Percentiles rank a stretch among this genome's conserved stretches.
Evolutionary conservation across 495 filamentous ascomycete species (phyloP).

Genomic region (Trichoderma orchidacearum): DNA sequence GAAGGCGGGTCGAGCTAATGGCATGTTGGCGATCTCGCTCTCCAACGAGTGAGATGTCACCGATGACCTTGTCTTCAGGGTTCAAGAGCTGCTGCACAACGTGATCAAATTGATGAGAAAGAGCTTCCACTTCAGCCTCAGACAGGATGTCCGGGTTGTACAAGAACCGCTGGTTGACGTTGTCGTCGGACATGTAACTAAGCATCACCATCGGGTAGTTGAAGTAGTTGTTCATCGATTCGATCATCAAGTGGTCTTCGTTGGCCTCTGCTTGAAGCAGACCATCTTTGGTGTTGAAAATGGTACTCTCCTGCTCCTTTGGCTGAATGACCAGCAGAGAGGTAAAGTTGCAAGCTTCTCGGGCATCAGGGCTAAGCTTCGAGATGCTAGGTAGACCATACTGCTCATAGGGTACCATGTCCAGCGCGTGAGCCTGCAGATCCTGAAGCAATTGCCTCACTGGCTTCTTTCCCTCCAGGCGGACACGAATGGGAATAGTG

Average conservation of each 20-base stretch:
- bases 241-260: not conserved
- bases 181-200: not conserved
- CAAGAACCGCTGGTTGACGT: not conserved
- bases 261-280: not conserved
- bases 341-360: slow-evolving; percentile 17
- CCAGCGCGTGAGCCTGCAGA: slow-evolving; percentile 19
- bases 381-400: slow-evolving; percentile 27
- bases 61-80: not conserved
- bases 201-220: slow-evolving; percentile 1
- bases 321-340: not conserved
- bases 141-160: slow-evolving; percentile 8
- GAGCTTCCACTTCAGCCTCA: slow-evolving; percentile 6
- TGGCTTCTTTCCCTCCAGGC: slow-evolving; percentile 2
- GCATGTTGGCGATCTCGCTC: slow-evolving; percentile 4
- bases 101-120: slow-evolving; percentile 9
- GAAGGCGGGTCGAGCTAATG: slow-evolving; percentile 14
- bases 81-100: slow-evolving; percentile 3
- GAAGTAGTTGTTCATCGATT: not conserved
- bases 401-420: slow-evolving; percentile 30
- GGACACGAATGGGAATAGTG: slow-evolving; percentile 39
- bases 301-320: not conserved
- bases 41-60: not conserved
- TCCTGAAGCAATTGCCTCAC: slow-evolving; percentile 6
- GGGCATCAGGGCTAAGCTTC: slow-evolving; percentile 8
- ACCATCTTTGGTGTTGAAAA: not conserved